phyloP scores from a whole-genome alignment of 2,329 filamentous ascomycete species.

The Chrysoporthe cubensis region DNA sequence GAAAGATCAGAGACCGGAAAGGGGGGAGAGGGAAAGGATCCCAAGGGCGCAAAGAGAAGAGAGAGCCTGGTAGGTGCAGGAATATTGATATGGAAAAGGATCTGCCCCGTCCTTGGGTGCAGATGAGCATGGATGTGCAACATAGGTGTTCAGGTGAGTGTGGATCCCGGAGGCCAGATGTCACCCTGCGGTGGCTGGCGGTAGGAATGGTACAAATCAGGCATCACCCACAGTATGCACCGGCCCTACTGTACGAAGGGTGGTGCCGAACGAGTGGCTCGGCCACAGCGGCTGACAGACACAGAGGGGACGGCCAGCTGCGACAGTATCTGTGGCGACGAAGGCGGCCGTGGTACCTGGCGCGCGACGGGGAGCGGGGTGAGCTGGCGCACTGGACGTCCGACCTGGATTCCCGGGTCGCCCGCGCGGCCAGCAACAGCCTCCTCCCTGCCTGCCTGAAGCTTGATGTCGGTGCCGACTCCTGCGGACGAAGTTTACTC shows the following conservation, averaged over 20 bases:
- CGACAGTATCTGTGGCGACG: not conserved
- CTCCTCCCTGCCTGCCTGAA: not conserved
- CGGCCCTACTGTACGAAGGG: slow-evolving; percentile 1
- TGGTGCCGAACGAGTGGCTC: slow-evolving; percentile 8
- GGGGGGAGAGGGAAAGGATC: slow-evolving; percentile 18
- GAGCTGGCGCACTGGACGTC: not conserved
- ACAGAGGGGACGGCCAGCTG: slow-evolving; percentile 5
- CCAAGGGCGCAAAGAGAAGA: slow-evolving; percentile 14
- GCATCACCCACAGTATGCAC: slow-evolving; percentile 23
- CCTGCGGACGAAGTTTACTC: slow-evolving; percentile 1
- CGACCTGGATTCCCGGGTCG: no score
- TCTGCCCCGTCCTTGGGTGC: slow-evolving; percentile 22
- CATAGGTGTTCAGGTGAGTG: slow-evolving; percentile 13
- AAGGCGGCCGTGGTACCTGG: not conserved
- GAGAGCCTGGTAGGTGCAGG: slow-evolving; percentile 25
- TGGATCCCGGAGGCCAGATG: slow-evolving; percentile 26
- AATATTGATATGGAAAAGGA: slow-evolving; percentile 29
- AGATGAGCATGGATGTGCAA: slow-evolving; percentile 18
- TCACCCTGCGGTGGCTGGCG: slow-evolving; percentile 23
- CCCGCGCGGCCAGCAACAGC: not conserved
- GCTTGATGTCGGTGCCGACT: not conserved
- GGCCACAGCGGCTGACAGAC: slow-evolving; percentile 14
- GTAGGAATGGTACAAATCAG: slow-evolving; percentile 26
- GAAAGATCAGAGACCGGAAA: slow-evolving; percentile 6
- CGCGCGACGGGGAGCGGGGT: not conserved